Percentiles rank a stretch among this genome's conserved stretches.
These are phyloP conservation scores for Bipolaris victoriae DNA, from an alignment of 2,329 filamentous ascomycete species.

Conservation along the genomic window DNA sequence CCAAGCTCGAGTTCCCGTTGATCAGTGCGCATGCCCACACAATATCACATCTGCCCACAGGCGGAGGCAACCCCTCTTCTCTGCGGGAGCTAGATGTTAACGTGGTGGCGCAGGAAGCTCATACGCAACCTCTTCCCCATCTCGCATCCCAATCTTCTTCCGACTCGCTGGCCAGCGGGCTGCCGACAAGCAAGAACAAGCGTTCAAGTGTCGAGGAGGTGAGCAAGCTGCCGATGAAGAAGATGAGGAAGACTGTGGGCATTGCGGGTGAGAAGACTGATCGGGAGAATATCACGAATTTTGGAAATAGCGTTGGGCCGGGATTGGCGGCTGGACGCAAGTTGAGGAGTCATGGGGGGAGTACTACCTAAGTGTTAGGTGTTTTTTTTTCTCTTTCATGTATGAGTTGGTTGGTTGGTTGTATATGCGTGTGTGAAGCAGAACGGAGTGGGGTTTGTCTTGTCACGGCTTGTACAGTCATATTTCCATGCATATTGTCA, in stretches of 20 bases:
- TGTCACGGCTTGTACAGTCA: background rate
- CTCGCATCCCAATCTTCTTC: slow-evolving; percentile 40
- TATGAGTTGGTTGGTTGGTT: background rate
- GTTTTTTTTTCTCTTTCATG: background rate
- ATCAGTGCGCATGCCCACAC: slow-evolving; percentile 34
- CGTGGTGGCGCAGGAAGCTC: slow-evolving; percentile 44
- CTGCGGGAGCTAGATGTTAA: slow-evolving; percentile 59
- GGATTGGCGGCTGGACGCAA: slow-evolving; percentile 45
- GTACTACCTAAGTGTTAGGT: slow-evolving; percentile 20
- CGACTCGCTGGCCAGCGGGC: slow-evolving; percentile 34
- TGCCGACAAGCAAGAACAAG: slow-evolving; percentile 54
- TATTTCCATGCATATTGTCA: background rate
- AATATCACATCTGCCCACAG: slow-evolving; percentile 31
- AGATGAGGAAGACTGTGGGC: slow-evolving; percentile 52
- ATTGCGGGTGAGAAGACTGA: slow-evolving; percentile 48
- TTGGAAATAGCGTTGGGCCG: slow-evolving; percentile 50
- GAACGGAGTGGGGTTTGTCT: background rate
- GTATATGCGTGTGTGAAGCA: background rate
- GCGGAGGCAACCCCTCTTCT: slow-evolving; percentile 29
- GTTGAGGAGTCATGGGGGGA: slow-evolving; percentile 49
- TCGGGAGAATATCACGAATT: slow-evolving; percentile 51
- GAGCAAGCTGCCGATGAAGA: slow-evolving; percentile 53
- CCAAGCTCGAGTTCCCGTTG: slow-evolving; percentile 35
- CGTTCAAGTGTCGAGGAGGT: slow-evolving; percentile 44
- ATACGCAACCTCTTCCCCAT: slow-evolving; percentile 38